Percentiles rank a stretch among this genome's conserved stretches.
Evolutionary conservation across 768 basidiomycete genomes (phyloP).

Genomic region (Suillus weaverae): DNA sequence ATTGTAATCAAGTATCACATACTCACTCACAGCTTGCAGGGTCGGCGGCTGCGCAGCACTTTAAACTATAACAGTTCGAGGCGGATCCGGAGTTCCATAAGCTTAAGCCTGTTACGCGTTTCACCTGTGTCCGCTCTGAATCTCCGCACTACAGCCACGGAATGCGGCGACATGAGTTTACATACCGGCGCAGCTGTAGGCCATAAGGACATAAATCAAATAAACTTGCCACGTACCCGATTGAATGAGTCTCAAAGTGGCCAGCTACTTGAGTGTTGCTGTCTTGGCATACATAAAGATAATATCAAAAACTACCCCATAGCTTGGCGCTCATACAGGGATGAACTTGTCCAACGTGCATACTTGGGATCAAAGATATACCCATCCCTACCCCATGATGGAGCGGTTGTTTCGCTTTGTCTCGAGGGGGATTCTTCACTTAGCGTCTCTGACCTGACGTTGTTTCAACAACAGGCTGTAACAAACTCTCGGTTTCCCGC

Average conservation of each 20-base stretch:
- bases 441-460: too few relatives aligned
- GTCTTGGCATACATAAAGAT: not conserved
- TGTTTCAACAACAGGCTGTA: too few relatives aligned
- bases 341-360: not conserved
- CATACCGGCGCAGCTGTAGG: not conserved
- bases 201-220: not conserved
- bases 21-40: not conserved
- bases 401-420: not conserved
- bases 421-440: too few relatives aligned
- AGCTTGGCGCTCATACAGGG: not conserved
- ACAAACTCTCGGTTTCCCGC: not conserved
- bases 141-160: not conserved
- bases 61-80: not conserved
- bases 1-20: not conserved
- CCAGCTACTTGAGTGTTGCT: too few relatives aligned
- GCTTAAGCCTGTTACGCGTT: not conserved
- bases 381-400: not conserved
- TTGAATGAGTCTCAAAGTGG: too few relatives aligned
- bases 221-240: not conserved
- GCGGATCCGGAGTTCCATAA: not conserved
- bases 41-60: not conserved
- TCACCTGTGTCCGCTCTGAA: too few relatives aligned
- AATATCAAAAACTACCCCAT: not conserved
- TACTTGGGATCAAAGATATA: not conserved
- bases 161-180: not conserved